A percentile compares a stretch with the other conserved stretches of the same genome.
Conservation (phyloP, 371 early-diverging fungal species). For the Mucor piriformis region DNA sequence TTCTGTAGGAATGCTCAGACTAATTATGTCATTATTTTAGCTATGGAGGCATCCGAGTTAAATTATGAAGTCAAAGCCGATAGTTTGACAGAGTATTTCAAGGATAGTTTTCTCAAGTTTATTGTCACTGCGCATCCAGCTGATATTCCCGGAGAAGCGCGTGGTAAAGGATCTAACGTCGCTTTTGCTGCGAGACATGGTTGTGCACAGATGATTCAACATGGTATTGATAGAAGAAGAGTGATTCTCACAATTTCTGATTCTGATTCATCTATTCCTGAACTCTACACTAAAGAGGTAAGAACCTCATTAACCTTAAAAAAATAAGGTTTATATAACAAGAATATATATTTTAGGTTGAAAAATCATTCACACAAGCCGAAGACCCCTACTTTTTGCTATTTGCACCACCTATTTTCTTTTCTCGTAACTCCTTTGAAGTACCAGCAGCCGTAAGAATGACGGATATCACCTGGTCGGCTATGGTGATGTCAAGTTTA, state of each 20-base stretch:
- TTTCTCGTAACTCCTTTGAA: constrained; percentile 73
- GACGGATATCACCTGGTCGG: constrained; percentile 79
- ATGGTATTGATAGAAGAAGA: constrained; percentile 40
- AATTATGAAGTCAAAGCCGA: constrained; percentile 59
- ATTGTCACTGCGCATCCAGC: constrained; percentile 69
- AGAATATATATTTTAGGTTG: constrained; percentile 22
- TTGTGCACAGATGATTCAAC: constrained; percentile 26
- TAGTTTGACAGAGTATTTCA: constrained; percentile 51
- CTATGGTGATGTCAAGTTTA: constrained; percentile 78
- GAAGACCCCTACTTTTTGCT: constrained; percentile 52
- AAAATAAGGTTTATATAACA: background rate
- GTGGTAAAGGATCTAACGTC: constrained; percentile 73
- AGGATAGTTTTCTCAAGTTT: constrained; percentile 63
- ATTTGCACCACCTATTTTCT: constrained; percentile 77
- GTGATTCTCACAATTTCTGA: constrained; percentile 71
- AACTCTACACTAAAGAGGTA: constrained; percentile 51
- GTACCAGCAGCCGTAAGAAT: constrained; percentile 77
- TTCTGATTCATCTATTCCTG: constrained; percentile 70
- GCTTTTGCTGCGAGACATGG: constrained; percentile 61
- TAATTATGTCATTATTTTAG: constrained; percentile 59
- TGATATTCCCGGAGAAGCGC: constrained; percentile 65
- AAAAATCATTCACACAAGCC: constrained; percentile 30
- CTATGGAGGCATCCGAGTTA: constrained; percentile 73
- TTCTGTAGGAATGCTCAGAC: constrained; percentile 37
- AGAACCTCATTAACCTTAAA: background rate